phyloP scores from a whole-genome alignment of 495 filamentous ascomycete genomes.

The Hypoxylon lienhwacheense region DNA sequence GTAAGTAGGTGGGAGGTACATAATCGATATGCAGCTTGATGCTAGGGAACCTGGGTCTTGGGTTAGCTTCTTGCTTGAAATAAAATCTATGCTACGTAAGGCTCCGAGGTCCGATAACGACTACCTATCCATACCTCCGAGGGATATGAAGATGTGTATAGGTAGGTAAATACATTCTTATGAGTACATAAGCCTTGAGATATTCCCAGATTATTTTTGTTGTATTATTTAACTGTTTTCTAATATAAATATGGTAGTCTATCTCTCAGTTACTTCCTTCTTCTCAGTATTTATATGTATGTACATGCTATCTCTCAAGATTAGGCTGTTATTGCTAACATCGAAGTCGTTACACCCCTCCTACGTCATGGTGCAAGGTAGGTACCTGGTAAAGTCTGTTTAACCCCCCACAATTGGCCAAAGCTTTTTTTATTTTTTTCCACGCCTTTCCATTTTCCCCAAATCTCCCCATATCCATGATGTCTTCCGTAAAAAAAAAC shows the following conservation, averaged over 20 bases:
- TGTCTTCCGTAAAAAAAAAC: constrained; percentile 16
- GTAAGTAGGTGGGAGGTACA: not conserved
- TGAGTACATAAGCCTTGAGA: too few species aligned
- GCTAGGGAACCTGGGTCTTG: too few species aligned
- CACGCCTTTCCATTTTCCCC: constrained; percentile 25
- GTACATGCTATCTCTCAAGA: not conserved
- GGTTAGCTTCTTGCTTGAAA: too few species aligned
- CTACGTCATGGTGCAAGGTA: constrained; percentile 24
- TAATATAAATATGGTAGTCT: too few species aligned
- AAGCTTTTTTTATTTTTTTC: too few species aligned
- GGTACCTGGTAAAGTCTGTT: constrained; percentile 3
- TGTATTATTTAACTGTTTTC: too few species aligned
- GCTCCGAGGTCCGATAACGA: too few species aligned
- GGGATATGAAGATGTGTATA: too few species aligned
- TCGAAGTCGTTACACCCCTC: constrained; percentile 11
- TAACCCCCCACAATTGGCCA: constrained; percentile 1
- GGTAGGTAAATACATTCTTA: too few species aligned
- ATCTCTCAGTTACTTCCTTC: not conserved
- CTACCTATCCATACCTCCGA: too few species aligned
- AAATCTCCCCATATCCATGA: constrained; percentile 16
- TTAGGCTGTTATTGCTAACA: constrained; percentile 29
- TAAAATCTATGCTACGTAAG: too few species aligned
- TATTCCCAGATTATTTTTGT: too few species aligned
- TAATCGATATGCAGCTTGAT: not conserved
- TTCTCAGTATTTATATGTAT: not conserved